These are phyloP conservation scores for Pythium monospermum DNA, from an alignment of 352 stramenopile genomes.

Conservation along the genomic window DNA sequence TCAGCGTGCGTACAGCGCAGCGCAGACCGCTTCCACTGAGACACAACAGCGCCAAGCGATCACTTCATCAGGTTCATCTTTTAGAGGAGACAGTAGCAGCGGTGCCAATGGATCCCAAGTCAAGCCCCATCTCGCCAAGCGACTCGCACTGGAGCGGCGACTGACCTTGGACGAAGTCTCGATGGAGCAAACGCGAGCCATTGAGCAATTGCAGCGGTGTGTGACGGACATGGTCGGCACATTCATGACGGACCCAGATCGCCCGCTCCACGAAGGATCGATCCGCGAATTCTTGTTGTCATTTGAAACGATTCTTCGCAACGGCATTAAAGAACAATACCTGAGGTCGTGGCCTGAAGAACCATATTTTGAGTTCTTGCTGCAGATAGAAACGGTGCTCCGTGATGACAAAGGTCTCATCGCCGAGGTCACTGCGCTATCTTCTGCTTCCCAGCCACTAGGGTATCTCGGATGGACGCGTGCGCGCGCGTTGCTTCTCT, in stretches of 20 bases:
- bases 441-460: conserved; percentile 29
- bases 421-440: conserved; percentile 34
- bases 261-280: conserved; percentile 69
- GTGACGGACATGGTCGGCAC: conserved; percentile 68
- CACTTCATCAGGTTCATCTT: no score
- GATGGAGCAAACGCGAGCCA: conserved; percentile 22
- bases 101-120: conserved; percentile 18
- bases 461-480: conserved; percentile 59
- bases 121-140: conserved; percentile 33
- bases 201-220: conserved; percentile 29
- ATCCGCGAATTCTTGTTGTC: conserved; percentile 51
- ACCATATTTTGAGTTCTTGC: conserved; percentile 65
- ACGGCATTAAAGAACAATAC: conserved; percentile 61
- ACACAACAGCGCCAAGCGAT: conserved; percentile 22
- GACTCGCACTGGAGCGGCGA: conserved; percentile 30
- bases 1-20: conserved; percentile 31
- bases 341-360: conserved; percentile 56
- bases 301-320: conserved; percentile 54
- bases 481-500: conserved; percentile 54
- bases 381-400: conserved; percentile 53
- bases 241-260: conserved; percentile 65
- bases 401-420: conserved; percentile 70
- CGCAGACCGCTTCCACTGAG: conserved; percentile 47
- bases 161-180: conserved; percentile 21
- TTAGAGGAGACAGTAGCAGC: no score